These are phyloP conservation scores for Hyphopichia homilentoma DNA, from an alignment of 805 yeast genomes.

Conservation along the genomic window DNA sequence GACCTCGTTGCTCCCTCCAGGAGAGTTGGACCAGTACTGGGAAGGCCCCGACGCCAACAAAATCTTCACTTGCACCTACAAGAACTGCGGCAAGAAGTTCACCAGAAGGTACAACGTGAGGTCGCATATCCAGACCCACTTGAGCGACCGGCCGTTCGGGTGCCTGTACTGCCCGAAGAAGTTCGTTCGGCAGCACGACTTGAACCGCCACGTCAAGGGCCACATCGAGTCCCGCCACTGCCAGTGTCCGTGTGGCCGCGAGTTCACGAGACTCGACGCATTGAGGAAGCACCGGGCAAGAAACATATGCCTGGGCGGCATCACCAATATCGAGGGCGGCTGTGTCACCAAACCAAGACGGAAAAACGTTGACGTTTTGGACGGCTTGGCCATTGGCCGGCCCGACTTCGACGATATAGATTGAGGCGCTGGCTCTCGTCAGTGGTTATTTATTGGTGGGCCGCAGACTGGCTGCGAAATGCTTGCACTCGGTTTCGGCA, in stretches of 20 bases:
- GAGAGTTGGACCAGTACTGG: slow-evolving; percentile 80
- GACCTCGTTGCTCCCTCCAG: slow-evolving; percentile 78
- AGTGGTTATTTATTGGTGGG: too few relatives aligned
- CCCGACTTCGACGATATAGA: too few relatives aligned
- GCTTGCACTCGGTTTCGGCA: too few relatives aligned
- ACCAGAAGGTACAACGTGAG: slow-evolving; percentile 87
- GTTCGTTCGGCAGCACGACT: slow-evolving; percentile 94
- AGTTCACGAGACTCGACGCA: slow-evolving; percentile 87
- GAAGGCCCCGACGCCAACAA: slow-evolving; percentile 74
- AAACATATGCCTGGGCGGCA: slow-evolving; percentile 79
- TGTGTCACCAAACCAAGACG: slow-evolving; percentile 22
- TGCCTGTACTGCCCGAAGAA: slow-evolving; percentile 77
- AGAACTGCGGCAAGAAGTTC: slow-evolving; percentile 78
- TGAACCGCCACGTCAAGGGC: slow-evolving; percentile 83
- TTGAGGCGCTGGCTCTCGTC: too few relatives aligned
- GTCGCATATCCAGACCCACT: slow-evolving; percentile 94
- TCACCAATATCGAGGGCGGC: slow-evolving; percentile 18
- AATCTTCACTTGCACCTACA: slow-evolving; percentile 68
- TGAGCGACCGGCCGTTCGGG: slow-evolving; percentile 87
- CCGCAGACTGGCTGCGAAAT: too few relatives aligned
- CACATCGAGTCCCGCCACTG: slow-evolving; percentile 69
- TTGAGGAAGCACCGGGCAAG: slow-evolving; percentile 75
- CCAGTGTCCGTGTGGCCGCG: slow-evolving; percentile 90
- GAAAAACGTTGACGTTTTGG: slow-evolving; percentile 5
- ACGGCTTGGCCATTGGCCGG: too few relatives aligned